Conservation (phyloP, 2,329 filamentous ascomycete genomes). For the Chrysoporthe austroafricana region DNA sequence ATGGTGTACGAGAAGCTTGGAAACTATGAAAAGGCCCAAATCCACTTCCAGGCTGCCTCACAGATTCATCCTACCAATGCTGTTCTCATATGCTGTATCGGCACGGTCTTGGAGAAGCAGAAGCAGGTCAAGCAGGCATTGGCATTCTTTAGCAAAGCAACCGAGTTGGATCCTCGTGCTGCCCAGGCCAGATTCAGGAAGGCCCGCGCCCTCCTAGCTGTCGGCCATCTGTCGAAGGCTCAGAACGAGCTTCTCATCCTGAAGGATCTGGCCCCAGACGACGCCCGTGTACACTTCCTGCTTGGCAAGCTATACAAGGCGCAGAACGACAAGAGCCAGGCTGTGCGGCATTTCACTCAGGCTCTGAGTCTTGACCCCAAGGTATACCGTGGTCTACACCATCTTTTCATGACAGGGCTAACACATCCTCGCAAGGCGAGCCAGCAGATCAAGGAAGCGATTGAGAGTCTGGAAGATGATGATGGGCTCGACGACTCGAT, state of each 20-base stretch:
- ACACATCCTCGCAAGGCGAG: constrained; percentile 69
- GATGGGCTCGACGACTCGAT: constrained; percentile 71
- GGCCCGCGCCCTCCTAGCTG: constrained; percentile 80
- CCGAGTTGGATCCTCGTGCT: constrained; percentile 78
- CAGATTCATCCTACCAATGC: constrained; percentile 93
- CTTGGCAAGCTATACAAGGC: constrained; percentile 82
- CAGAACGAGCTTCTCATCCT: constrained; percentile 83
- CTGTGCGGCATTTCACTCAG: constrained; percentile 93
- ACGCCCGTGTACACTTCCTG: constrained; percentile 94
- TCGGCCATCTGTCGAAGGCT: constrained; percentile 72
- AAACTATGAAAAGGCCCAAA: constrained; percentile 87
- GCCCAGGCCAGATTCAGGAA: constrained; percentile 91
- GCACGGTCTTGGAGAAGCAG: constrained; percentile 85
- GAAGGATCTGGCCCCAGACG: constrained; percentile 89
- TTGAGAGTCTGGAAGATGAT: constrained; percentile 86
- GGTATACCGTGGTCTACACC: constrained; percentile 55
- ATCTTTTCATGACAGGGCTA: not conserved
- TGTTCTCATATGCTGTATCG: constrained; percentile 90
- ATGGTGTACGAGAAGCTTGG: constrained; percentile 87
- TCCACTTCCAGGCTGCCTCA: constrained; percentile 87
- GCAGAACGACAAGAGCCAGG: constrained; percentile 72
- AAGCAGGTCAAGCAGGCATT: constrained; percentile 80
- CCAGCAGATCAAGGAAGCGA: constrained; percentile 93
- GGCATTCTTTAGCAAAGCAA: constrained; percentile 79
- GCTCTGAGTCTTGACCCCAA: constrained; percentile 96